Evolutionary conservation across 768 basidiomycete genomes (phyloP).

Genomic region (Dioszegia crocea): DNA sequence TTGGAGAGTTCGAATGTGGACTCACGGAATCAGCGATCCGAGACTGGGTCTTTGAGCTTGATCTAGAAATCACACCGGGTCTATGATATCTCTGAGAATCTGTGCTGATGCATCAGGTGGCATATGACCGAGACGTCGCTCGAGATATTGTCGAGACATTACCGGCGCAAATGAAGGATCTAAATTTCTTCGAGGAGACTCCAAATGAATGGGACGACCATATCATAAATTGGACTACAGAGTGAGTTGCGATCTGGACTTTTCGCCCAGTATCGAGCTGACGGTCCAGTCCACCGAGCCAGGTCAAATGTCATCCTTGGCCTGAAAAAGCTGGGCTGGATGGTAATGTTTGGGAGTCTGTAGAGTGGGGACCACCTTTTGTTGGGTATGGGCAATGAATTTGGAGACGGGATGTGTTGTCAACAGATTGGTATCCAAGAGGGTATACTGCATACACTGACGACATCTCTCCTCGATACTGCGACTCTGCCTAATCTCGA

Average conservation of each 20-base stretch:
- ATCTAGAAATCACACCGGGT: too few species aligned
- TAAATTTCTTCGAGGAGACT: conserved; percentile 42
- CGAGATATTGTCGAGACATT: conserved; percentile 29
- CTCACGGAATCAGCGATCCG: too few species aligned
- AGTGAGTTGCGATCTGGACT: conserved; percentile 19
- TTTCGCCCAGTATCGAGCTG: background rate
- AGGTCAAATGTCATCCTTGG: conserved; percentile 49
- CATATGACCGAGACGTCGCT: conserved; percentile 42
- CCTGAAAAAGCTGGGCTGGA: conserved; percentile 42
- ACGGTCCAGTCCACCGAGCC: conserved; percentile 34
- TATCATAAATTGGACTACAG: conserved; percentile 17
- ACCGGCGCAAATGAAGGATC: conserved; percentile 14
- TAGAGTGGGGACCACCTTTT: conserved; percentile 41
- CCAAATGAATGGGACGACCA: conserved; percentile 26
- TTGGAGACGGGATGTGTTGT: too few species aligned
- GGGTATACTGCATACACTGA: too few species aligned
- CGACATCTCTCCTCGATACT: too few species aligned
- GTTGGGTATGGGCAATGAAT: background rate
- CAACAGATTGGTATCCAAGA: too few species aligned
- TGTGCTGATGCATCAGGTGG: conserved; percentile 21
- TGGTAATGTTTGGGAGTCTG: conserved; percentile 47
- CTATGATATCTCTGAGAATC: too few species aligned
- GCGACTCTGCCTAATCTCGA: too few species aligned
- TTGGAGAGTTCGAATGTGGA: too few species aligned
- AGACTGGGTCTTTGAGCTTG: too few species aligned